phyloP scores from a whole-genome alignment of 1,139 yeast species.

The Pichia sp. region DNA sequence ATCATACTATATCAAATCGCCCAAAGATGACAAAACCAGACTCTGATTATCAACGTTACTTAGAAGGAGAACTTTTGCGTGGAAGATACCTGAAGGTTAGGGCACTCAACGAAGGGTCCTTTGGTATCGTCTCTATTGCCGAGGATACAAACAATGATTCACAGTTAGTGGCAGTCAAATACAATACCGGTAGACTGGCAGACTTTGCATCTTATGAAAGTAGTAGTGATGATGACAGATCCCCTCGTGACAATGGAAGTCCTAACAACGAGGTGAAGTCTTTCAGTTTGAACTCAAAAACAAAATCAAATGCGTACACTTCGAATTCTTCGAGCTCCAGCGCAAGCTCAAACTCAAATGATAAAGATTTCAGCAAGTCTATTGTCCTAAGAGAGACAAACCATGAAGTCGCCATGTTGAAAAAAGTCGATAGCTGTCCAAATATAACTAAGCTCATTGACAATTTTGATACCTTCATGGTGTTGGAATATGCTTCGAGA shows the following conservation, averaged over 20 bases:
- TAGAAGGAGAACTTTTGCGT: slow-evolving; percentile 55
- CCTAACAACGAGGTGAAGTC: slow-evolving; percentile 11
- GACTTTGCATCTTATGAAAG: slow-evolving; percentile 26
- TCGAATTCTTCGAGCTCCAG: slow-evolving; percentile 17
- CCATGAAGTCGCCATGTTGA: slow-evolving; percentile 72
- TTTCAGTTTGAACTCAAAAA: slow-evolving; percentile 13
- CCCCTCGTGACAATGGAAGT: no score
- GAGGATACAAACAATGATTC: slow-evolving; percentile 49
- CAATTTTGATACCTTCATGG: slow-evolving; percentile 71
- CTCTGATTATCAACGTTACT: slow-evolving; percentile 40
- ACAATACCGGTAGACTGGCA: slow-evolving; percentile 41
- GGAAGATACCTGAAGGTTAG: slow-evolving; percentile 62
- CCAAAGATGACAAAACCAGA: not conserved
- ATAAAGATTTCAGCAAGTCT: slow-evolving; percentile 19
- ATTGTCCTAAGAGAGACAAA: slow-evolving; percentile 49
- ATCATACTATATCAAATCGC: not conserved
- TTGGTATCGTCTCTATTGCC: slow-evolving; percentile 86
- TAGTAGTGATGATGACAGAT: slow-evolving; percentile 1
- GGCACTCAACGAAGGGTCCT: slow-evolving; percentile 87
- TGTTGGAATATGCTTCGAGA: slow-evolving; percentile 80
- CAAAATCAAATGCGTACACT: slow-evolving; percentile 8
- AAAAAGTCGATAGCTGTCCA: slow-evolving; percentile 56
- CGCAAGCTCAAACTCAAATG: slow-evolving; percentile 7
- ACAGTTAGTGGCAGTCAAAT: slow-evolving; percentile 75
- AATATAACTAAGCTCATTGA: slow-evolving; percentile 65